Evolutionary conservation across 2,329 filamentous ascomycete genomes (phyloP), one percentile per base, ranked within the genome.

Genomic region (Pyrenophora graminea): DNA sequence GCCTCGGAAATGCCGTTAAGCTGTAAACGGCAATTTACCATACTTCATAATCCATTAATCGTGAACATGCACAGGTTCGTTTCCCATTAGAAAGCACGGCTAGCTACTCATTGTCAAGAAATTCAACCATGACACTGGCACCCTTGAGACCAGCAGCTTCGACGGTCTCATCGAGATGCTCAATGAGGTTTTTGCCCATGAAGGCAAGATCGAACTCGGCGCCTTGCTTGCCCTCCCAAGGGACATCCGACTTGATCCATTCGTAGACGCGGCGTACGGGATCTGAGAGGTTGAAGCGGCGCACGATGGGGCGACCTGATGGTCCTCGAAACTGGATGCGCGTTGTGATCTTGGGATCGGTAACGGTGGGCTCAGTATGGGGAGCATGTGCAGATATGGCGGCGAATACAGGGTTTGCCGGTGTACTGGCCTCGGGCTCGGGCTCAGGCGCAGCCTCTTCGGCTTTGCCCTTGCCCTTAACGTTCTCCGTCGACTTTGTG

Each of bases 51-150:
- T 21, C 7, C 23, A 27, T 27, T 7, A 17, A 27, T 31, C 31
- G 27, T 34, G 17, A 8, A 39, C 27, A 30, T 30, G 7, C 9
- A 30, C 27, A 30, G 9, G 27, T 7, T 12, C 10, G 27, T 12
- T 13, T 30, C 27, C 10, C 10, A 30, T 12, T 18, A 17, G 9
- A 19, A 12, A 15, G 31, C 25, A 15, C 23, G 39, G 5, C 13
- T 13, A 2, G 31, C 31, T 55, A 58, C 32, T 58, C 55, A n/a
- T 37, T 47, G n/a, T 72, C 70, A 9, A 68, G 51, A 67, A 91
- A 95, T 73, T 97, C 94, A 61, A 99, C 87, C 90, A 97, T 97
- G 6, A 99, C 88, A 0, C 91, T 96, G 3, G 89, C 91, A 68
- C 95, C 93, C 79, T 94, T 96, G 63, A 99, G 74, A 0, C 92